A percentile compares a stretch with the other conserved stretches of the same genome.
These are phyloP conservation scores for Trametes cubensis DNA, from an alignment of 768 basidiomycete species.

Conservation along the genomic window DNA sequence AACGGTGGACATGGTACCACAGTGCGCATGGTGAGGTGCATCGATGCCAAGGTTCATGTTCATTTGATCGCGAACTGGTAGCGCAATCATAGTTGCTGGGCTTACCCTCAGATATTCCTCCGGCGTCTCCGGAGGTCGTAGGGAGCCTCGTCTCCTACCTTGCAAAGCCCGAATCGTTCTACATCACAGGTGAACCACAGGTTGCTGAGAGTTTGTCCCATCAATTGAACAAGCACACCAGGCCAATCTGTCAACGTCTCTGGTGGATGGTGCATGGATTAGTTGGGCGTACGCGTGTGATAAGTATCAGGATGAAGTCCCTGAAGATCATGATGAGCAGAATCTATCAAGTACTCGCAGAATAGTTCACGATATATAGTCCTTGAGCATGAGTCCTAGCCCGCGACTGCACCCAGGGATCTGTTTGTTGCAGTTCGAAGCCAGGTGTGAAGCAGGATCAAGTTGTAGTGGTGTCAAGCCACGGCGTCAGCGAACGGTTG, in stretches of 20 bases:
- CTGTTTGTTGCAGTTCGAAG: no score
- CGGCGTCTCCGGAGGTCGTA: slow-evolving; percentile 18
- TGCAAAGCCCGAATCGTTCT: slow-evolving; percentile 27
- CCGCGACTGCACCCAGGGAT: no score
- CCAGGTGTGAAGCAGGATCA: no score
- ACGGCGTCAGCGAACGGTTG: no score
- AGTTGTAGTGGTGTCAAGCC: no score
- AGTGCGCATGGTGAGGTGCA: neutral
- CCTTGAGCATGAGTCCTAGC: no score
- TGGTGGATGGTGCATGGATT: neutral
- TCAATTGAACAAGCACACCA: neutral
- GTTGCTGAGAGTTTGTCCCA: neutral
- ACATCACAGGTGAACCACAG: slow-evolving; percentile 23
- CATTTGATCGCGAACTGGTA: no score
- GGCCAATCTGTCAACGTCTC: neutral
- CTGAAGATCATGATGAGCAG: no score
- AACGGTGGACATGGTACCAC: slow-evolving; percentile 2
- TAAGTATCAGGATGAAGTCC: no score
- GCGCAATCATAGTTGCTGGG: slow-evolving; percentile 9
- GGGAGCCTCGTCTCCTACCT: slow-evolving; percentile 30
- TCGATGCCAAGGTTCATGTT: neutral
- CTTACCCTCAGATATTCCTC: slow-evolving; percentile 10
- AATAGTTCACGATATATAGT: no score
- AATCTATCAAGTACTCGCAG: no score
- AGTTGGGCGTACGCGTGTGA: no score